phyloP scores from a whole-genome alignment of 139 green algal genomes.

The Chlorella sp. region DNA sequence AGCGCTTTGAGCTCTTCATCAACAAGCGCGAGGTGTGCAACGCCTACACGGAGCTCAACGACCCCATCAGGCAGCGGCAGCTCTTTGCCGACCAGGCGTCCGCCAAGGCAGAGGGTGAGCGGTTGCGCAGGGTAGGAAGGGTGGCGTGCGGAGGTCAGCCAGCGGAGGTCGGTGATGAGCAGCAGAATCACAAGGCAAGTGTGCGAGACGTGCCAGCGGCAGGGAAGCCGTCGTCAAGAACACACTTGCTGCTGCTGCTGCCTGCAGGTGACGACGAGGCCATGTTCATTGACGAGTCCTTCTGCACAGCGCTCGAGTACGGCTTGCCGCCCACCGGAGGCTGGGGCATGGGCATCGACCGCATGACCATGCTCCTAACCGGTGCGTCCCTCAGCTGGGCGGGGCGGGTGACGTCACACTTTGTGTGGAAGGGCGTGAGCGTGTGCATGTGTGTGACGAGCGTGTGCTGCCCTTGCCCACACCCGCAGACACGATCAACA shows the following conservation, averaged over 20 bases:
- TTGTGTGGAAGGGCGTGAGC: too few relatives aligned
- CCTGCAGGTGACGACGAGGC: conserved; percentile 91
- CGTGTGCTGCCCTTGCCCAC: too few relatives aligned
- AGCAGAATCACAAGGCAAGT: too few relatives aligned
- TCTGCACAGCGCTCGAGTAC: conserved; percentile 96
- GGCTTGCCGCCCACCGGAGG: conserved; percentile 95
- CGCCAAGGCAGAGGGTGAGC: conserved; percentile 32
- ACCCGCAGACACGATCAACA: conserved; percentile 86
- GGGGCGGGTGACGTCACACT: not conserved
- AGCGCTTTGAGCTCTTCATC: conserved; percentile 99
- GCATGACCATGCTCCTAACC: conserved; percentile 96
- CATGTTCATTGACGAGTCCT: conserved; percentile 96
- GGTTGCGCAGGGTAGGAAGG: too few relatives aligned
- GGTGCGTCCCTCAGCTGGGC: not conserved
- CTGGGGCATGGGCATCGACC: conserved; percentile 97
- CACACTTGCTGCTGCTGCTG: too few relatives aligned
- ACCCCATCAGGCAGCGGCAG: conserved; percentile 89
- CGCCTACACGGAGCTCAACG: conserved; percentile 99
- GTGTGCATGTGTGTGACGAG: too few relatives aligned
- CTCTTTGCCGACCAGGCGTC: conserved; percentile 86
- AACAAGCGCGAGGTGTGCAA: conserved; percentile 97
- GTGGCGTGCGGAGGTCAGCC: too few relatives aligned
- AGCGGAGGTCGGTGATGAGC: too few relatives aligned
- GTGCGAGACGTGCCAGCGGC: too few relatives aligned
- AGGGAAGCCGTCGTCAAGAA: too few relatives aligned